phyloP scores from a whole-genome alignment of 768 basidiomycete genomes.

The Podaxis sp. region DNA sequence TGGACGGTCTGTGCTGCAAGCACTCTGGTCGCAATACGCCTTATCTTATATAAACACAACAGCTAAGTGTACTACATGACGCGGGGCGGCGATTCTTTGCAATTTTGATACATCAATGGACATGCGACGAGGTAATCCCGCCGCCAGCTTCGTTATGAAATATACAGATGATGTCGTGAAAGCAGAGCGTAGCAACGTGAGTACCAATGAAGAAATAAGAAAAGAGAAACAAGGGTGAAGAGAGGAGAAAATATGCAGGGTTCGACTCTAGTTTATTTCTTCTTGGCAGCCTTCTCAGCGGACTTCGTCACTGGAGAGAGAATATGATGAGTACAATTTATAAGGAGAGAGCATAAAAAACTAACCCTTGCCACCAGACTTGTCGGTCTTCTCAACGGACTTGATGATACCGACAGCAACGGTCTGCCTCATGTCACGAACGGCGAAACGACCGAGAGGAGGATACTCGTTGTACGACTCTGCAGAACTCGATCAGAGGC shows the following conservation, averaged over 20 bases:
- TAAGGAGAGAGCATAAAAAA: conserved; percentile 6
- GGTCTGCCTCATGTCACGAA: conserved; percentile 99
- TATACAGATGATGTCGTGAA: conserved; percentile 43
- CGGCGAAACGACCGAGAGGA: conserved; percentile 98
- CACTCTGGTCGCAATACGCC: conserved; percentile 18
- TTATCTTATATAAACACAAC: conserved; percentile 19
- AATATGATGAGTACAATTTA: neutral
- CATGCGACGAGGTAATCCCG: conserved; percentile 23
- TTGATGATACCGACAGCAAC: conserved; percentile 99
- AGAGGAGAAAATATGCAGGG: conserved; percentile 55
- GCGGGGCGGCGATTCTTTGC: conserved; percentile 15
- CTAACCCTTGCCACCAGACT: conserved; percentile 81
- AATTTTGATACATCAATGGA: conserved; percentile 19
- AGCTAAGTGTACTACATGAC: conserved; percentile 24
- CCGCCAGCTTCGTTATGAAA: conserved; percentile 36
- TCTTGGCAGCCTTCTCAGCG: conserved; percentile 94
- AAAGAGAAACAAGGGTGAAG: conserved; percentile 41
- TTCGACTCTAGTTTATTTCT: conserved; percentile 90
- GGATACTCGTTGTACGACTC: conserved; percentile 96
- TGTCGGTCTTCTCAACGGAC: conserved; percentile 93
- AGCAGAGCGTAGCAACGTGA: conserved; percentile 32
- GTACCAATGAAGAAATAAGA: conserved; percentile 42
- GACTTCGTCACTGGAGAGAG: conserved; percentile 77
- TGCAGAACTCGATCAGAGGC: conserved; percentile 17
- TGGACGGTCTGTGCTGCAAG: conserved; percentile 8